Evolutionary conservation across 306 rosid species (phyloP).

Genomic region (Quercus bicolor): DNA sequence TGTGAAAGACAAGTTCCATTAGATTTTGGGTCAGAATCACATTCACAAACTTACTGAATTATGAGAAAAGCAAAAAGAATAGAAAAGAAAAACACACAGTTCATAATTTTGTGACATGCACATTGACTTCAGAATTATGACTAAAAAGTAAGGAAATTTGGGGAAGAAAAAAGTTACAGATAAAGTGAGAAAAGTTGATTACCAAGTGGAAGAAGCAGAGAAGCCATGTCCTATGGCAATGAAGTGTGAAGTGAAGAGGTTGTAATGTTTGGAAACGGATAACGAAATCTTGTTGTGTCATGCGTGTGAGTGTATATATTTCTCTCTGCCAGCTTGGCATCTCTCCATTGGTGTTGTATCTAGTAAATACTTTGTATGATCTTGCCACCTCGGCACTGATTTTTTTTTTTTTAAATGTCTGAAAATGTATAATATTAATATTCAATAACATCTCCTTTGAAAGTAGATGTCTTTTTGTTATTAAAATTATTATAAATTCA

Average conservation of each 20-base stretch:
- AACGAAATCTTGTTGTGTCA: conserved; percentile 43
- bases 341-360: neutral
- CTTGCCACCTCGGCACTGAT: neutral
- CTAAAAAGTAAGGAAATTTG: neutral
- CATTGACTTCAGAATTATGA: neutral
- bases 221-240: conserved; percentile 38
- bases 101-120: neutral
- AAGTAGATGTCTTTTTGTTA: no score
- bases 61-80: neutral
- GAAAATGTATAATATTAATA: no score
- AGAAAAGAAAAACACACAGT: neutral
- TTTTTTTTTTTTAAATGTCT: no score
- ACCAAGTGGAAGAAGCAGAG: conserved; percentile 62
- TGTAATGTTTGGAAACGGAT: conserved; percentile 50
- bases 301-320: neutral
- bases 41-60: neutral
- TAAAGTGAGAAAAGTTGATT: neutral
- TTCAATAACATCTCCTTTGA: no score
- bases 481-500: no score
- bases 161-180: neutral
- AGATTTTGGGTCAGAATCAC: neutral
- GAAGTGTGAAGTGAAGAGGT: neutral
- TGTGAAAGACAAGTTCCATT: neutral
- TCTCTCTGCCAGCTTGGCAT: conserved; percentile 2
- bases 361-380: neutral